Evolutionary conservation across 163 green algal genomes (phyloP).

Genomic region (Chloromonas sp.): DNA sequence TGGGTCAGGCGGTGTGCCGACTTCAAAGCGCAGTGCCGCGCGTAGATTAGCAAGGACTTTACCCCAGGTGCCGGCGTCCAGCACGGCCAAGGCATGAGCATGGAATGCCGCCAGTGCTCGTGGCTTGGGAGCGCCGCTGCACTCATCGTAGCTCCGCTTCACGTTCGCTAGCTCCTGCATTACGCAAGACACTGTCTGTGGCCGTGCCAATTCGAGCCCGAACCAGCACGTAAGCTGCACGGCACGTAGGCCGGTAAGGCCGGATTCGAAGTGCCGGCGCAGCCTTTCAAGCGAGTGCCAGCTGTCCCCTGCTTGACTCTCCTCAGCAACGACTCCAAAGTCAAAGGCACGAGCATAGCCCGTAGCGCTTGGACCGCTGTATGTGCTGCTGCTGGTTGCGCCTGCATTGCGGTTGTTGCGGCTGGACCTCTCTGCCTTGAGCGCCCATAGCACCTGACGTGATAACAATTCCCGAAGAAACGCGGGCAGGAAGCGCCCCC

Average conservation of each 20-base stretch:
- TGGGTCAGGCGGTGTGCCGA: not conserved
- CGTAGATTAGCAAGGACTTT: not conserved
- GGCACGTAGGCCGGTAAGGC: not conserved
- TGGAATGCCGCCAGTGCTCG: not conserved
- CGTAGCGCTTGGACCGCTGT: no score
- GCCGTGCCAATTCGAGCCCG: conserved; percentile 4
- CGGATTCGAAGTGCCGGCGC: conserved; percentile 2
- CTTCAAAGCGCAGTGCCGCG: not conserved
- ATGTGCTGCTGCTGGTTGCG: no score
- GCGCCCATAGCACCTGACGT: conserved; percentile 10
- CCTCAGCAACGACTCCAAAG: not conserved
- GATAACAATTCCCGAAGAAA: conserved; percentile 12
- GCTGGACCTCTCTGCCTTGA: not conserved
- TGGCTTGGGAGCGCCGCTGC: not conserved
- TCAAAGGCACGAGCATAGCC: not conserved
- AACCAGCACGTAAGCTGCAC: conserved; percentile 7
- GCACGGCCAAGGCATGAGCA: not conserved
- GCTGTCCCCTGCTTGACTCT: no score
- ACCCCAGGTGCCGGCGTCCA: not conserved
- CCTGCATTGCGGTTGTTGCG: no score
- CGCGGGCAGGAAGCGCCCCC: not conserved
- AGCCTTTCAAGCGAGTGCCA: not conserved
- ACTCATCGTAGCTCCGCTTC: conserved; percentile 4
- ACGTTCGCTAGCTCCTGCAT: conserved; percentile 5
- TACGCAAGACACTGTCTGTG: not conserved